Evolutionary conservation across 768 basidiomycete species (phyloP).

Genomic region (Lentinula edodes): DNA sequence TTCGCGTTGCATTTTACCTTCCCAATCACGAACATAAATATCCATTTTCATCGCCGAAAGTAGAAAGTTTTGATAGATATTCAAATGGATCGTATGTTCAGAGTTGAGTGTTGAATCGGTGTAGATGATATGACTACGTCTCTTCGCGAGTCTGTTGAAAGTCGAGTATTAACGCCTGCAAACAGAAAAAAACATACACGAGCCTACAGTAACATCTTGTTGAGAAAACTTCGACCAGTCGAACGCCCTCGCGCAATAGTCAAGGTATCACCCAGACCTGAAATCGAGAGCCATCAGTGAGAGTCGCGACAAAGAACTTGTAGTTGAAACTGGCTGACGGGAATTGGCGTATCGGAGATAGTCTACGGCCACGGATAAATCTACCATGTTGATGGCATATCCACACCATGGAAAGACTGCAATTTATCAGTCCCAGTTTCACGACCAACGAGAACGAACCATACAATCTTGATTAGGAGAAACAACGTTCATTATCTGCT

Average conservation of each 20-base stretch:
- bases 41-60: slow-evolving; percentile 85
- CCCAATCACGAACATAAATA: slow-evolving; percentile 67
- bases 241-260: slow-evolving; percentile 62
- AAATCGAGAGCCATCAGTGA: neutral
- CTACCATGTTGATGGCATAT: slow-evolving; percentile 65
- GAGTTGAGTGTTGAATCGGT: slow-evolving; percentile 70
- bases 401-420: slow-evolving; percentile 95
- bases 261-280: slow-evolving; percentile 62
- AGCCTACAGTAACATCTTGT: slow-evolving; percentile 71
- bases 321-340: slow-evolving; percentile 34
- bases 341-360: slow-evolving; percentile 61
- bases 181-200: neutral
- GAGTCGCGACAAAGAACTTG: neutral
- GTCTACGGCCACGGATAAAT: slow-evolving; percentile 77
- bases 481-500: slow-evolving; percentile 47
- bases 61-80: slow-evolving; percentile 84
- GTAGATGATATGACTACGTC: slow-evolving; percentile 76
- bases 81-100: slow-evolving; percentile 56
- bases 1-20: slow-evolving; percentile 30
- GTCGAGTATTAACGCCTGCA: neutral
- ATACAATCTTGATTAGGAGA: slow-evolving; percentile 39
- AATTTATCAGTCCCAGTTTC: neutral
- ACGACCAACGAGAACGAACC: neutral
- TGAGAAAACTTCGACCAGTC: slow-evolving; percentile 59
- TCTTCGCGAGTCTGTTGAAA: slow-evolving; percentile 54